phyloP scores from a whole-genome alignment of 2,329 filamentous ascomycete species.

The Cordyceps farinosa region DNA sequence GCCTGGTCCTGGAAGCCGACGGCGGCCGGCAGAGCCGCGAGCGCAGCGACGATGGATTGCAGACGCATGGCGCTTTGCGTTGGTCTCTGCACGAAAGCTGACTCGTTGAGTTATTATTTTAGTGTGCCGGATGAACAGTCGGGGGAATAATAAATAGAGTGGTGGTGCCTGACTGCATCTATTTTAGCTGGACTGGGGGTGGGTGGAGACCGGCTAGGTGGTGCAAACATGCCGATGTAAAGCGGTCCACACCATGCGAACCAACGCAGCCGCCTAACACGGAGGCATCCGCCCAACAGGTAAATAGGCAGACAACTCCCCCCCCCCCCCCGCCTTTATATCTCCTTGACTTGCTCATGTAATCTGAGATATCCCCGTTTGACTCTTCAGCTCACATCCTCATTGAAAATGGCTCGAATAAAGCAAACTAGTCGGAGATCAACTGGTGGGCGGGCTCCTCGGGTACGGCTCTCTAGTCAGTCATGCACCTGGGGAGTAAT shows the following conservation, averaged over 20 bases:
- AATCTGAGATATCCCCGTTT: too few species aligned
- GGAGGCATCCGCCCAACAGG: too few species aligned
- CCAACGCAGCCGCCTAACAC: too few species aligned
- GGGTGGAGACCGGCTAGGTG: too few species aligned
- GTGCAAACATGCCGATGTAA: too few species aligned
- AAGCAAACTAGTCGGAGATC: background rate
- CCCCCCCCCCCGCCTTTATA: too few species aligned
- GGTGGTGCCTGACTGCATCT: background rate
- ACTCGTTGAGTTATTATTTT: background rate
- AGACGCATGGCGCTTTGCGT: background rate
- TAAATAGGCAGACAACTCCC: too few species aligned
- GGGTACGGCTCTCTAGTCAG: background rate
- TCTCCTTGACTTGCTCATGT: too few species aligned
- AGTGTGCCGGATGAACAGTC: background rate
- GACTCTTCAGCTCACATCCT: too few species aligned
- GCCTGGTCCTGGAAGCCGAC: constrained; percentile 1
- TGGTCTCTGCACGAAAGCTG: background rate
- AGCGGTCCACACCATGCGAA: too few species aligned
- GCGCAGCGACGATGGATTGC: background rate
- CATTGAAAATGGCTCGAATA: background rate
- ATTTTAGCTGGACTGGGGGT: too few species aligned
- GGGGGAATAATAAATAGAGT: background rate
- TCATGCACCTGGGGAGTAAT: too few species aligned
- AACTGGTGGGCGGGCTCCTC: background rate
- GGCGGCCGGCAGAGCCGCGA: background rate